Percentiles rank a stretch among this genome's conserved stretches.
Evolutionary conservation across 2,329 filamentous ascomycete species (phyloP).

Genomic region (Aureobasidium sp.): DNA sequence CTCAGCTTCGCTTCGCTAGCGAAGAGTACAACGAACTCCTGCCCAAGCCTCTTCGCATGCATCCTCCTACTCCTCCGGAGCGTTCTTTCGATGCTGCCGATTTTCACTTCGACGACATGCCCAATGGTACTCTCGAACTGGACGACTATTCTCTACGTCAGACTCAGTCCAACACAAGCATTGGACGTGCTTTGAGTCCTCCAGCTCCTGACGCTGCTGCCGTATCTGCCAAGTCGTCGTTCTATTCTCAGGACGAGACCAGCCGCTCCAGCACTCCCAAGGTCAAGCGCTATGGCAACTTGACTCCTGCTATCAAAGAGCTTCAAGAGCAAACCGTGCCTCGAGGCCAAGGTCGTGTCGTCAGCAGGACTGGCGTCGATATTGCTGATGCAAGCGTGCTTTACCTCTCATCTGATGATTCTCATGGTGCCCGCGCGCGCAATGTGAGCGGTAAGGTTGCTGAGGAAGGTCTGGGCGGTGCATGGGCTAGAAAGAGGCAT

Average conservation of each 20-base stretch:
- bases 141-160: conserved; percentile 15
- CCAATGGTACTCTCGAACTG: conserved; percentile 14
- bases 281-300: conserved; percentile 40
- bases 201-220: conserved; percentile 16
- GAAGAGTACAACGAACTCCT: conserved; percentile 21
- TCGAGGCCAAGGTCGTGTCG: conserved; percentile 32
- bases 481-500: conserved; percentile 32
- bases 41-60: conserved; percentile 40
- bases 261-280: conserved; percentile 30
- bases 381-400: conserved; percentile 33
- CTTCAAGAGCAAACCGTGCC: conserved; percentile 22
- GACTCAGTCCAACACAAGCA: conserved; percentile 11
- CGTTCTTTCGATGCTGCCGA: not conserved
- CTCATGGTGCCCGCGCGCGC: conserved; percentile 37
- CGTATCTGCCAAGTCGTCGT: conserved; percentile 25
- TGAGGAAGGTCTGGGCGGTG: conserved; percentile 57
- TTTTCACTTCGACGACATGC: conserved; percentile 16
- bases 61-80: conserved; percentile 37
- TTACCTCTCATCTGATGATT: conserved; percentile 23
- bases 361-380: conserved; percentile 42
- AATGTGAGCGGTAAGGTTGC: conserved; percentile 67
- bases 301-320: conserved; percentile 36
- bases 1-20: conserved; percentile 10
- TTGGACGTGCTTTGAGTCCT: conserved; percentile 27
- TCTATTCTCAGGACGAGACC: conserved; percentile 27